Percentiles rank a stretch among this genome's conserved stretches.
Conservation (phyloP, 148 eudicot species). For the Selenicereus undatus region DNA sequence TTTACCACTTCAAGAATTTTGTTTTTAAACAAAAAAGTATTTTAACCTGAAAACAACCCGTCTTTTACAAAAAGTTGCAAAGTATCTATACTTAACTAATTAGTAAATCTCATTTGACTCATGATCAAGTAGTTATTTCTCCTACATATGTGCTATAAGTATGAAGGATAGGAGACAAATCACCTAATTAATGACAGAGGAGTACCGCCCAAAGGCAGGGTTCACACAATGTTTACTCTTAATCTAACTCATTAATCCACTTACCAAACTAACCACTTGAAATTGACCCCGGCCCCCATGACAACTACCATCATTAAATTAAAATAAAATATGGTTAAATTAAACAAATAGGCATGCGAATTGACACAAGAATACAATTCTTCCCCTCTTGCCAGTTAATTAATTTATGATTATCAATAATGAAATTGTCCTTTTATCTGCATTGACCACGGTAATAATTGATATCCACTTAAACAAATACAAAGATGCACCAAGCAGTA, state of each 20-base stretch:
- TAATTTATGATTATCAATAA: conserved; percentile 1
- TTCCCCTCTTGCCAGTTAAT: not conserved
- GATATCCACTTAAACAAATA: not conserved
- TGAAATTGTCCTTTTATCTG: conserved; percentile 10
- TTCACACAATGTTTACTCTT: conserved; percentile 1
- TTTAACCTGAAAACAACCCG: too few relatives aligned
- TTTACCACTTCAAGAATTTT: too few relatives aligned
- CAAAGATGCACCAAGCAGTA: not conserved
- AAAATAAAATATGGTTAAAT: not conserved
- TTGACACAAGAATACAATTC: conserved; percentile 9
- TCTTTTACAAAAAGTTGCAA: too few relatives aligned
- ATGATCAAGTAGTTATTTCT: not conserved
- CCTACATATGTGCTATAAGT: not conserved
- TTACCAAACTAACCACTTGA: not conserved
- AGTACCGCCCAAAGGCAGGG: not conserved
- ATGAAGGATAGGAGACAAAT: not conserved
- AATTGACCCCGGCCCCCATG: not conserved
- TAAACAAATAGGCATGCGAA: not conserved
- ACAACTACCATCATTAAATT: not conserved
- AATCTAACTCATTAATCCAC: not conserved
- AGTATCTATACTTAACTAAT: too few relatives aligned
- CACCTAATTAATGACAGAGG: conserved; percentile 1
- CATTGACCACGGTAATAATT: conserved; percentile 4
- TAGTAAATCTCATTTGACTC: too few relatives aligned
- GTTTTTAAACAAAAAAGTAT: too few relatives aligned